Conservation (phyloP, 2,329 filamentous ascomycete species). For the Epichloe baconii region DNA sequence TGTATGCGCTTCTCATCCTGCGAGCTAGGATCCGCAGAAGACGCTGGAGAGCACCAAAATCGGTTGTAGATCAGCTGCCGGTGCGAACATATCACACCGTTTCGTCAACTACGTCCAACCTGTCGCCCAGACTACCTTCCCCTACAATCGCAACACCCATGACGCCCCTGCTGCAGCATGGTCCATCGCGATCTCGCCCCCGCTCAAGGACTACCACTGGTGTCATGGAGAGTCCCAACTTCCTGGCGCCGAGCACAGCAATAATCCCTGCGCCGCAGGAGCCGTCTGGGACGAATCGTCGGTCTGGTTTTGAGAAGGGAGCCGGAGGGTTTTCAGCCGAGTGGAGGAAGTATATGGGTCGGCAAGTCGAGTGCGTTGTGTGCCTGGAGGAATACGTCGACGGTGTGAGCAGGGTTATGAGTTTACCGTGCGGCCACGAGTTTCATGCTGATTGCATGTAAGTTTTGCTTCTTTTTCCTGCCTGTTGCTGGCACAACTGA, state of each 20-base stretch:
- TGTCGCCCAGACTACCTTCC: constrained; percentile 46
- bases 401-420: constrained; percentile 91
- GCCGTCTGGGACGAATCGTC: constrained; percentile 17
- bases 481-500: not conserved
- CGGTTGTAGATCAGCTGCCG: constrained; percentile 84
- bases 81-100: constrained; percentile 93
- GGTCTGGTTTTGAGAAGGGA: constrained; percentile 35
- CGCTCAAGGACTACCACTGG: constrained; percentile 53
- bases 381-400: constrained; percentile 95
- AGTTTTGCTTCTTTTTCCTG: constrained; percentile 29
- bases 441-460: constrained; percentile 98
- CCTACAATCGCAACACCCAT: constrained; percentile 56
- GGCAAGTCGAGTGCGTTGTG: constrained; percentile 81
- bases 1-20: constrained; percentile 78
- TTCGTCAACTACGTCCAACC: constrained; percentile 36
- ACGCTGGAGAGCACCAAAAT: constrained; percentile 95
- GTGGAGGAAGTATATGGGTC: constrained; percentile 55
- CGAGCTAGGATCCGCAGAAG: constrained; percentile 79
- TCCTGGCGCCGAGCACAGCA: constrained; percentile 29
- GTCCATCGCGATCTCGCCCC: constrained; percentile 40
- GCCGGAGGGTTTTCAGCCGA: constrained; percentile 29
- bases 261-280: constrained; percentile 25
- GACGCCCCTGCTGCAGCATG: constrained; percentile 63
- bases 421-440: constrained; percentile 90
- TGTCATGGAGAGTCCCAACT: constrained; percentile 36